Conservation (phyloP, 2,329 filamentous ascomycete species). For the Thelonectria rubi region DNA sequence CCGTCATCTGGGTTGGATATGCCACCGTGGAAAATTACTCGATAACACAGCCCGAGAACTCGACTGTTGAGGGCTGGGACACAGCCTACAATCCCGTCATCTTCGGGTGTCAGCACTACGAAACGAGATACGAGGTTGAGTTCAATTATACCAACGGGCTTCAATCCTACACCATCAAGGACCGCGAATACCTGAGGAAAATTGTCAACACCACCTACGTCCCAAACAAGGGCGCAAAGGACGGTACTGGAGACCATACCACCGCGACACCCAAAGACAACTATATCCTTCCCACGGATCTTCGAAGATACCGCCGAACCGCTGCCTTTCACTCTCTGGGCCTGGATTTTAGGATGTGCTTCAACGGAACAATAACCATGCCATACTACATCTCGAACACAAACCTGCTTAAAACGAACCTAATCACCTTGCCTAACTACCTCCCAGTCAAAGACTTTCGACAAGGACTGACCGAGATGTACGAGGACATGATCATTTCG, state of each 20-base stretch:
- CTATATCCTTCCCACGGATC: not conserved
- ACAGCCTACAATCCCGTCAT: conserved; percentile 4
- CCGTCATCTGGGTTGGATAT: conserved; percentile 31
- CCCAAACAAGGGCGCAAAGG: not conserved
- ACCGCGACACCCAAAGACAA: not conserved
- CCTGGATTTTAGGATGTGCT: not conserved
- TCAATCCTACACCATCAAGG: not conserved
- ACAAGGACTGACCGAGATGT: not conserved
- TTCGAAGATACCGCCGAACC: not conserved
- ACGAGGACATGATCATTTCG: conserved; percentile 5
- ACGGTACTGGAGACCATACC: not conserved
- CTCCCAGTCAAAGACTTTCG: not conserved
- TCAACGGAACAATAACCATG: not conserved
- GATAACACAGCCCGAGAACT: not conserved
- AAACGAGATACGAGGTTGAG: conserved; percentile 8
- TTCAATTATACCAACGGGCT: not conserved
- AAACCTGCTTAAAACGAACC: not conserved
- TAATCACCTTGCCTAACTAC: not conserved
- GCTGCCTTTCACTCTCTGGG: conserved; percentile 4
- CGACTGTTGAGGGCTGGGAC: not conserved
- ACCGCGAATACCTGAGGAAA: accelerated
- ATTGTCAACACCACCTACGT: conserved; percentile 3
- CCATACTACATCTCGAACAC: not conserved
- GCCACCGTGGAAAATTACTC: not conserved
- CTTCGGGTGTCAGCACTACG: conserved; percentile 18